Conservation (phyloP, 768 basidiomycete species). For the Leccinum fibrillosum region DNA sequence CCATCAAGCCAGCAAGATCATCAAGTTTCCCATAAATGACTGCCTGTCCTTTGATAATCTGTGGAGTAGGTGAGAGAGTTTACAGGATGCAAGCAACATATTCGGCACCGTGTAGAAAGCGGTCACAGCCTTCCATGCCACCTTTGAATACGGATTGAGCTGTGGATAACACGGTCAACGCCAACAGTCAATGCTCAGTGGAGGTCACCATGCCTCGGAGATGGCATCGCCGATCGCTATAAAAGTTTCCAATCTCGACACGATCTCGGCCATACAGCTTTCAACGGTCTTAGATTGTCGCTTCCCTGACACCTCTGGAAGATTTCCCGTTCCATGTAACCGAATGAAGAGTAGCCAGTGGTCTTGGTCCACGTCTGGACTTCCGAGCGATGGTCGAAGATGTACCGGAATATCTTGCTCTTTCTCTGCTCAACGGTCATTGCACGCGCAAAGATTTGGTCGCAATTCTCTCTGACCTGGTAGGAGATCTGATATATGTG, state of each 20-base stretch:
- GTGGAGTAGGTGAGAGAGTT: conserved; percentile 2
- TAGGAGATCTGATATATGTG: conserved; percentile 18
- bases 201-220: conserved; percentile 14
- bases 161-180: not conserved
- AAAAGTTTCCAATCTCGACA: conserved; percentile 25
- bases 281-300: conserved; percentile 5
- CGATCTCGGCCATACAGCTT: conserved; percentile 20
- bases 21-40: conserved; percentile 24
- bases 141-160: conserved; percentile 25
- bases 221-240: conserved; percentile 21
- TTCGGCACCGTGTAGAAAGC: conserved; percentile 25
- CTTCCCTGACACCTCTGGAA: not conserved
- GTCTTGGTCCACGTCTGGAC: not conserved
- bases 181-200: not conserved
- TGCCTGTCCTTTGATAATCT: conserved; percentile 31
- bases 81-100: not conserved
- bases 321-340: conserved; percentile 9
- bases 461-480: conserved; percentile 1
- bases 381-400: conserved; percentile 13
- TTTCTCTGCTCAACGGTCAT: conserved; percentile 2
- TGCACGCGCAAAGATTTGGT: not conserved
- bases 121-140: conserved; percentile 29
- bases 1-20: conserved; percentile 31
- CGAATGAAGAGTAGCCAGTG: conserved; percentile 24
- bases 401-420: conserved; percentile 14